phyloP scores from a whole-genome alignment of 805 yeast species.

The Candida awuae region DNA sequence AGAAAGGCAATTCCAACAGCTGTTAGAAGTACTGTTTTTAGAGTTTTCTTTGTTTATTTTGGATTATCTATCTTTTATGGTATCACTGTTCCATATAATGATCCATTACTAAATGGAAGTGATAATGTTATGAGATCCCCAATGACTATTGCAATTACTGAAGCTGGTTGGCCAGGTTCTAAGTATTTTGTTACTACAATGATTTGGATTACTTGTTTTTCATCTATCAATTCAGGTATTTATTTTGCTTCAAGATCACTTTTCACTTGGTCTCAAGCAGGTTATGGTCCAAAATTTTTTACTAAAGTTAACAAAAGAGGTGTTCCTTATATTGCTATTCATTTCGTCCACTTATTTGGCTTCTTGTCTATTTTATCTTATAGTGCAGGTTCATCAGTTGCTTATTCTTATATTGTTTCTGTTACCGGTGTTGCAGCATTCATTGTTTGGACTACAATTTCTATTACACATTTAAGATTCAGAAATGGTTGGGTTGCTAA shows the following conservation, averaged over 20 bases:
- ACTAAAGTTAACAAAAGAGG: constrained; percentile 47
- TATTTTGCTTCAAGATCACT: constrained; percentile 64
- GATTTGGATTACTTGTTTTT: constrained; percentile 53
- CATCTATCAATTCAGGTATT: constrained; percentile 63
- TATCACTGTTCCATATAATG: constrained; percentile 49
- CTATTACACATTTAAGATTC: constrained; percentile 49
- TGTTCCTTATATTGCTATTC: constrained; percentile 55
- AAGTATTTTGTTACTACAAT: constrained; percentile 54
- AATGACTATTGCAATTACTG: constrained; percentile 38
- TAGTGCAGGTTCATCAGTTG: constrained; percentile 50
- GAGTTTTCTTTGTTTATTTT: constrained; percentile 45
- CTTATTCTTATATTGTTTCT: constrained; percentile 53
- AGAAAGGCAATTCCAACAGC: constrained; percentile 49
- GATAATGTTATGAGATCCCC: constrained; percentile 40
- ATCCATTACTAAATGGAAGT: constrained; percentile 35
- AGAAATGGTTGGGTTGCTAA: constrained; percentile 39
- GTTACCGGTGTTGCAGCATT: constrained; percentile 61
- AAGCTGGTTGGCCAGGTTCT: constrained; percentile 46
- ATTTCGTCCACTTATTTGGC: constrained; percentile 46
- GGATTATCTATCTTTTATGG: constrained; percentile 50
- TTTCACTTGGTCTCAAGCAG: constrained; percentile 53
- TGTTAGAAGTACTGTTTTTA: constrained; percentile 50
- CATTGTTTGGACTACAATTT: constrained; percentile 58
- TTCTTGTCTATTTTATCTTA: constrained; percentile 50
- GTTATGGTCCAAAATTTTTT: constrained; percentile 38